Percentiles rank a stretch among this genome's conserved stretches.
These are phyloP conservation scores for Trichoderma sp. DNA, from an alignment of 2,329 filamentous ascomycete genomes.

Conservation along the genomic window DNA sequence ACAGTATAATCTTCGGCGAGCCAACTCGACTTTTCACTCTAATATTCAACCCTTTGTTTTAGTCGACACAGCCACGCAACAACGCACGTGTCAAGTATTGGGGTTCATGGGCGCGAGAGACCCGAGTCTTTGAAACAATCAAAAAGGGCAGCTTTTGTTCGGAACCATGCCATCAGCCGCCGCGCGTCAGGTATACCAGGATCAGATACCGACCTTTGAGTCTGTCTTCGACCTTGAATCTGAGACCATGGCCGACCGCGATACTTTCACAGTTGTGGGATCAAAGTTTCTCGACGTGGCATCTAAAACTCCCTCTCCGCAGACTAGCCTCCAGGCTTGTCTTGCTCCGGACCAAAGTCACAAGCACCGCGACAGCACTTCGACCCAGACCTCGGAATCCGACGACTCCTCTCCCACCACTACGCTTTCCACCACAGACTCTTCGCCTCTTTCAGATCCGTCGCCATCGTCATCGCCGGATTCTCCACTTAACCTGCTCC, in stretches of 20 bases:
- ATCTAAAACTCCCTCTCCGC: slow-evolving; percentile 36
- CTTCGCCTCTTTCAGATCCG: slow-evolving; percentile 82
- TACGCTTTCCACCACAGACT: slow-evolving; percentile 88
- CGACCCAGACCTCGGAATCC: slow-evolving; percentile 75
- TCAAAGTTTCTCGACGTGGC: slow-evolving; percentile 51
- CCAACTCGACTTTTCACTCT: not conserved
- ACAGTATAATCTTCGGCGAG: not conserved
- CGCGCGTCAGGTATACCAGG: slow-evolving; percentile 60
- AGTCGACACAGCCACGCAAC: not conserved
- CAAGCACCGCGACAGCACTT: slow-evolving; percentile 74
- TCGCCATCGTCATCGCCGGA: slow-evolving; percentile 92
- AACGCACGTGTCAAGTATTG: not conserved
- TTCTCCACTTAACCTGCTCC: slow-evolving; percentile 73
- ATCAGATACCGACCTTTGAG: slow-evolving; percentile 74
- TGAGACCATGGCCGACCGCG: slow-evolving; percentile 52
- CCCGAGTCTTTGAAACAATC: not conserved
- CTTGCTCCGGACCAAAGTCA: slow-evolving; percentile 53
- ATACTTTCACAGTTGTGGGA: slow-evolving; percentile 53
- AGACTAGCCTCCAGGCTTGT: slow-evolving; percentile 38
- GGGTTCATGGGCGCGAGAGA: not conserved
- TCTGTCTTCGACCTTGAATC: slow-evolving; percentile 67
- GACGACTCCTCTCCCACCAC: slow-evolving; percentile 94
- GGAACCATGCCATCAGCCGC: slow-evolving; percentile 60
- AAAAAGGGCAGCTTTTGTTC: not conserved
- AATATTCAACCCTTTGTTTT: not conserved